A percentile compares a stretch with the other conserved stretches of the same genome.
Evolutionary conservation across 805 yeast species (phyloP).

Genomic region (Yamadazyma phyllophila): DNA sequence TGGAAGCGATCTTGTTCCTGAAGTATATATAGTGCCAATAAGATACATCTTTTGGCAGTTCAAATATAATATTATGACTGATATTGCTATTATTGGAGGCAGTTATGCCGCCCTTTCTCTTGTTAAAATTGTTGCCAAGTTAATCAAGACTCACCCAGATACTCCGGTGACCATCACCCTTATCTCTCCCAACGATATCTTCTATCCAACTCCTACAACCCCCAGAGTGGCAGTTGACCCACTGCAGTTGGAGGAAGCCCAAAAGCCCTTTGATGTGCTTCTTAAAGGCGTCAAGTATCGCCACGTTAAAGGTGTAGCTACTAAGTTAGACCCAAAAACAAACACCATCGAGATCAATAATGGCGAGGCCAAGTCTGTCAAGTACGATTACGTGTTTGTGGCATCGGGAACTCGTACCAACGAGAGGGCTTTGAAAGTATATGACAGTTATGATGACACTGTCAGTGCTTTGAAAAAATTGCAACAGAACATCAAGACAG

Average conservation of each 20-base stretch:
- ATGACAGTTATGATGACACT: slow-evolving; percentile 14
- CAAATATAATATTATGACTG: background rate
- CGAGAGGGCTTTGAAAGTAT: slow-evolving; percentile 25
- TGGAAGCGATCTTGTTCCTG: no score
- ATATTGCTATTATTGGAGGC: slow-evolving; percentile 35
- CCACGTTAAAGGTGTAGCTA: slow-evolving; percentile 25
- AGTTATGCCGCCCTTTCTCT: slow-evolving; percentile 27
- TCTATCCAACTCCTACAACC: slow-evolving; percentile 24
- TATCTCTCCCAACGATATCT: slow-evolving; percentile 16
- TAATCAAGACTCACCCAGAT: background rate
- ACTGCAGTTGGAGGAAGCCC: slow-evolving; percentile 14
- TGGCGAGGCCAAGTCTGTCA: slow-evolving; percentile 7
- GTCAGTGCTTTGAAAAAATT: slow-evolving; percentile 18
- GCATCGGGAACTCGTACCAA: slow-evolving; percentile 31
- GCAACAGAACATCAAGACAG: slow-evolving; percentile 15
- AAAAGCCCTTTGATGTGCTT: slow-evolving; percentile 18
- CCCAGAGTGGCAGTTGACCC: slow-evolving; percentile 35
- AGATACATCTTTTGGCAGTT: no score
- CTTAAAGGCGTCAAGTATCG: slow-evolving; percentile 13
- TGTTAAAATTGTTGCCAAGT: slow-evolving; percentile 6
- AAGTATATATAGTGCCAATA: no score
- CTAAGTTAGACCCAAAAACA: slow-evolving; percentile 23
- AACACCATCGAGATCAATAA: slow-evolving; percentile 15
- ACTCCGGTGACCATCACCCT: slow-evolving; percentile 18
- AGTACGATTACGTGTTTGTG: slow-evolving; percentile 30